A percentile compares a stretch with the other conserved stretches of the same genome.
Evolutionary conservation across 768 basidiomycete species (phyloP).

Genomic region (Kwoniella dendrophila): DNA sequence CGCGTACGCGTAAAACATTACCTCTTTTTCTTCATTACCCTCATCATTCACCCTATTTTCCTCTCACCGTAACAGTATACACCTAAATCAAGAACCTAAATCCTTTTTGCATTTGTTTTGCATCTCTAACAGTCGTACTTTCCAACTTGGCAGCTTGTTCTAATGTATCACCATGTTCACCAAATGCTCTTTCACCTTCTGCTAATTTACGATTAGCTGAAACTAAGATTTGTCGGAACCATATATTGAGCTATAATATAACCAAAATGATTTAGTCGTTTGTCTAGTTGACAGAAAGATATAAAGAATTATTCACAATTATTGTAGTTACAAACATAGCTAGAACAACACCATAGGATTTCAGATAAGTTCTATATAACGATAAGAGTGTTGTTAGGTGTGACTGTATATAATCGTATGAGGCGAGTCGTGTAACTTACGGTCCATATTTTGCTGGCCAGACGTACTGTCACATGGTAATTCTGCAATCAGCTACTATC

Average conservation of each 20-base stretch:
- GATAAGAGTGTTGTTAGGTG: neutral
- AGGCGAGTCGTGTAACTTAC: slow-evolving; percentile 12
- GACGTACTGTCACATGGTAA: slow-evolving; percentile 21
- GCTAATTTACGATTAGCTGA: slow-evolving; percentile 29
- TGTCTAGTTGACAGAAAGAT: neutral
- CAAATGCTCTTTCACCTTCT: slow-evolving; percentile 34
- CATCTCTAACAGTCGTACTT: slow-evolving; percentile 33
- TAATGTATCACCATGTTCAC: slow-evolving; percentile 29
- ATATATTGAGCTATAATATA: slow-evolving; percentile 28
- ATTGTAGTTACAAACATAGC: slow-evolving; percentile 37
- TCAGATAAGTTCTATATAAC: slow-evolving; percentile 20
- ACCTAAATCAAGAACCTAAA: slow-evolving; percentile 29
- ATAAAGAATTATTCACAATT: slow-evolving; percentile 13
- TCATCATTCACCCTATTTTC: neutral
- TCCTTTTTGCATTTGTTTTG: slow-evolving; percentile 33
- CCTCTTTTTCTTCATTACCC: neutral
- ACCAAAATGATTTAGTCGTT: too few relatives aligned
- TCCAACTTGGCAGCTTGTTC: slow-evolving; percentile 29
- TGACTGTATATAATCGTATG: neutral
- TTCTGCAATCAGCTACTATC: neutral
- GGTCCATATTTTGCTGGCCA: slow-evolving; percentile 27
- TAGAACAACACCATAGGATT: slow-evolving; percentile 34
- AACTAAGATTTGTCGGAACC: slow-evolving; percentile 35
- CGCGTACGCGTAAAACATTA: slow-evolving; percentile 1
- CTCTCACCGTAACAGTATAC: neutral